Evolutionary conservation across 805 yeast genomes (phyloP).

Genomic region (Wickerhamiella azymoides): DNA sequence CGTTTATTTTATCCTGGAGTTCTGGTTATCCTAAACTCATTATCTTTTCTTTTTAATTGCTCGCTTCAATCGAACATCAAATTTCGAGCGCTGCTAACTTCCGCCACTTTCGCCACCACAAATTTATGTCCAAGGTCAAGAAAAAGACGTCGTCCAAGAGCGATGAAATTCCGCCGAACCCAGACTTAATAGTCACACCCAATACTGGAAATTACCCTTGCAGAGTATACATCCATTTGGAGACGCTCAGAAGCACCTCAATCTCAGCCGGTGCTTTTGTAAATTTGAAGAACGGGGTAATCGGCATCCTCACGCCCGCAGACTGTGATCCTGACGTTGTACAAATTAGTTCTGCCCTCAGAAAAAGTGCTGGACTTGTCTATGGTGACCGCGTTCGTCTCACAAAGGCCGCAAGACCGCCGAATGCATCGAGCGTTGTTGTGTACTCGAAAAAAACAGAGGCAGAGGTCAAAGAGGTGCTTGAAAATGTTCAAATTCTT

Average conservation of each 20-base stretch:
- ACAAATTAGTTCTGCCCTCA: constrained; percentile 21
- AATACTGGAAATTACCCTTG: constrained; percentile 16
- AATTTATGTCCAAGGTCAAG: constrained; percentile 7
- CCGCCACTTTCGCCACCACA: not conserved
- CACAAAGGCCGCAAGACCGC: constrained; percentile 38
- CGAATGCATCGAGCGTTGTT: constrained; percentile 27
- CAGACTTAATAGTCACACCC: not conserved
- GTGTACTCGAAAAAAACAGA: constrained; percentile 20
- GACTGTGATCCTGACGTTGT: constrained; percentile 18
- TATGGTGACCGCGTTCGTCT: constrained; percentile 42
- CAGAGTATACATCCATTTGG: constrained; percentile 19
- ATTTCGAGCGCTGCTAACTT: too few species aligned
- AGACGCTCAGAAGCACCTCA: constrained; percentile 17
- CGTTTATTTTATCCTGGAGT: too few species aligned
- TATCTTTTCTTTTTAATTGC: too few species aligned
- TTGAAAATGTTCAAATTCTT: constrained; percentile 28
- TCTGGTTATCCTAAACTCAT: too few species aligned
- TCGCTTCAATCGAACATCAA: too few species aligned
- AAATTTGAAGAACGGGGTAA: constrained; percentile 12
- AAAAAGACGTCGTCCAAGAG: constrained; percentile 6
- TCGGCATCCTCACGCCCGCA: constrained; percentile 22
- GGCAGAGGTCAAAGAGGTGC: constrained; percentile 21
- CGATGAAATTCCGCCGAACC: not conserved
- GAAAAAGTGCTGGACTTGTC: constrained; percentile 31
- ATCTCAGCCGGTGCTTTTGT: constrained; percentile 22